These are phyloP conservation scores for Neoarthrinium moseri DNA, from an alignment of 2,329 filamentous ascomycete genomes.

Conservation along the genomic window DNA sequence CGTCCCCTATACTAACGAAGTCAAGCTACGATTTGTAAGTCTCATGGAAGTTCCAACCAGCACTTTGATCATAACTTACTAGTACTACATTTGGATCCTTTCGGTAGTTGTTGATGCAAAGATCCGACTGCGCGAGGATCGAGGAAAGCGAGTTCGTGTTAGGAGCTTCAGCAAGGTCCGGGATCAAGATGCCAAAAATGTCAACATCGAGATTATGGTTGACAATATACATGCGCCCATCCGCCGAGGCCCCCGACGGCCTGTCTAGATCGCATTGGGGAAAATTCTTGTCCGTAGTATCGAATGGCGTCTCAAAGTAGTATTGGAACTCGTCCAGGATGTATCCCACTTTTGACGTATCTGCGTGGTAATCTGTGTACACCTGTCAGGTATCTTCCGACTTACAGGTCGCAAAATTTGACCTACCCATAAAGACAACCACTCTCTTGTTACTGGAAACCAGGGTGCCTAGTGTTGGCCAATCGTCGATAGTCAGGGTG, in stretches of 20 bases:
- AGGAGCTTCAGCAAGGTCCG: conserved; percentile 27
- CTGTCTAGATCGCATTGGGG: conserved; percentile 66
- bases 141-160: conserved; percentile 48
- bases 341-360: conserved; percentile 53
- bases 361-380: conserved; percentile 59
- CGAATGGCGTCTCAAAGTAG: conserved; percentile 73
- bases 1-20: conserved; percentile 39
- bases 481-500: conserved; percentile 42
- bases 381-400: conserved; percentile 18
- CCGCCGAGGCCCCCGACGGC: conserved; percentile 42
- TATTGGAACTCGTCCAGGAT: conserved; percentile 64
- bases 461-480: conserved; percentile 70
- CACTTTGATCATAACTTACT: conserved; percentile 23
- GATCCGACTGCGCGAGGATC: conserved; percentile 37
- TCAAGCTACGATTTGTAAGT: conserved; percentile 35
- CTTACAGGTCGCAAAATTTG: background rate
- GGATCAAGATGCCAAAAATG: conserved; percentile 33
- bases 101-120: conserved; percentile 29
- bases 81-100: conserved; percentile 36
- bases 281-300: conserved; percentile 58
- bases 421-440: conserved; percentile 67
- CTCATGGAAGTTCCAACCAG: background rate
- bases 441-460: conserved; percentile 63
- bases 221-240: conserved; percentile 42
- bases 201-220: conserved; percentile 38